Evolutionary conservation across 2,329 filamentous ascomycete genomes (phyloP).

Genomic region (Fusarium sp.): DNA sequence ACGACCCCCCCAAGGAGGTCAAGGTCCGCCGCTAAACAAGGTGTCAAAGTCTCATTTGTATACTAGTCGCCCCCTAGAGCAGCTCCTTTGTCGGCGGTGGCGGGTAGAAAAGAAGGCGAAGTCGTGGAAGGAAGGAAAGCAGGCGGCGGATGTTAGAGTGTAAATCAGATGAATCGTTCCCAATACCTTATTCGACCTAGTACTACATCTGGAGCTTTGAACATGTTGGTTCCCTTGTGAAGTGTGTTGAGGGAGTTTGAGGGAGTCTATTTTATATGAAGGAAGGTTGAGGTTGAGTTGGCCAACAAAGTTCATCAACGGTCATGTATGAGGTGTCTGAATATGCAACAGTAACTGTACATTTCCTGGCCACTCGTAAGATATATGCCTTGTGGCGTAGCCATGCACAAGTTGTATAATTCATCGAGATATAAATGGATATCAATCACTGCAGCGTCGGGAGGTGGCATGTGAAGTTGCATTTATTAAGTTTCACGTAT

Average conservation of each 20-base stretch:
- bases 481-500: neutral
- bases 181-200: slow-evolving; percentile 50
- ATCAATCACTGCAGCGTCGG: neutral
- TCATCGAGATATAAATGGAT: neutral
- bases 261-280: neutral
- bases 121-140: slow-evolving; percentile 45
- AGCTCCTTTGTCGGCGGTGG: slow-evolving; percentile 58
- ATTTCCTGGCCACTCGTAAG: neutral
- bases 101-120: slow-evolving; percentile 53
- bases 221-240: neutral
- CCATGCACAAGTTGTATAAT: neutral
- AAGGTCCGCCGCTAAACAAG: slow-evolving; percentile 61
- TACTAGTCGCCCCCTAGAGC: slow-evolving; percentile 58
- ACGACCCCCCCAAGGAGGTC: slow-evolving; percentile 77
- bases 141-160: slow-evolving; percentile 57
- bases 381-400: neutral
- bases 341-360: neutral
- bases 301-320: neutral
- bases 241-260: neutral
- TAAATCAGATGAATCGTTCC: slow-evolving; percentile 63
- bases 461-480: neutral
- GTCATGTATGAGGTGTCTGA: neutral
- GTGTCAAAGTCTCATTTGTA: slow-evolving; percentile 52
- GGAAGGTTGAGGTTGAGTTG: neutral
- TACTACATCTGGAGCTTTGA: slow-evolving; percentile 16